phyloP scores from a whole-genome alignment of 345 rosid species.

The Brassica juncea region DNA sequence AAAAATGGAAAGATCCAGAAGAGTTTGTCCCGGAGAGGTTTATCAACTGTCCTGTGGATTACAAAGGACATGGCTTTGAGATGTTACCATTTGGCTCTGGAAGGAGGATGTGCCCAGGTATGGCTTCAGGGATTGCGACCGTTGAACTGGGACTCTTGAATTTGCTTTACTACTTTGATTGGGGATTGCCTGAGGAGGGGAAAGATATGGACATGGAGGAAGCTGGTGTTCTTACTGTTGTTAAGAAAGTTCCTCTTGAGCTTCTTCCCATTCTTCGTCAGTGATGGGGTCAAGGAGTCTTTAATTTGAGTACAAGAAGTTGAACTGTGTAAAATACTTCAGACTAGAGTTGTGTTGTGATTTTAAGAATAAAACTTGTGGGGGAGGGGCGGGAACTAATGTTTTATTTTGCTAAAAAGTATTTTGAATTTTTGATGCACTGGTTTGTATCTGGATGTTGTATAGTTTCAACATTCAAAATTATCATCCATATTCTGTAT shows the following conservation, averaged over 20 bases:
- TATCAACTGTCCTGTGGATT: constrained; percentile 42
- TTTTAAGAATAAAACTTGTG: not conserved
- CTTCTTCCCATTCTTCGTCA: constrained; percentile 25
- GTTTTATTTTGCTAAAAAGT: not conserved
- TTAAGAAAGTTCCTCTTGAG: constrained; percentile 28
- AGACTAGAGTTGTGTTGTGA: not conserved
- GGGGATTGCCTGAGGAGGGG: constrained; percentile 7
- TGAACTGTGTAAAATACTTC: not conserved
- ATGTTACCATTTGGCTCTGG: constrained; percentile 63
- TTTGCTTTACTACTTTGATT: constrained; percentile 51
- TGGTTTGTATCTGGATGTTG: not conserved
- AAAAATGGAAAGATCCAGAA: constrained; percentile 46
- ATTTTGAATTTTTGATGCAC: not conserved
- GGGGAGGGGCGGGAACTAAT: not conserved
- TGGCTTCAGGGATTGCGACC: constrained; percentile 41
- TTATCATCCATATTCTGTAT: not conserved
- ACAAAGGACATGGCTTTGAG: constrained; percentile 51
- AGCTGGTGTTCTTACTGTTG: constrained; percentile 4
- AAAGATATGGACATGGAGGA: constrained; percentile 23
- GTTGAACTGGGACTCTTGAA: constrained; percentile 53
- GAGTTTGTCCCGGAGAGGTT: constrained; percentile 55
- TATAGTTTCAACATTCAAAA: not conserved
- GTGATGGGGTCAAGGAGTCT: not conserved
- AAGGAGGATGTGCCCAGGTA: constrained; percentile 53
- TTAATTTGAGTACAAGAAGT: not conserved